Evolutionary conservation across 345 rosid species (phyloP).

Genomic region (Xanthoceras sorbifolium): DNA sequence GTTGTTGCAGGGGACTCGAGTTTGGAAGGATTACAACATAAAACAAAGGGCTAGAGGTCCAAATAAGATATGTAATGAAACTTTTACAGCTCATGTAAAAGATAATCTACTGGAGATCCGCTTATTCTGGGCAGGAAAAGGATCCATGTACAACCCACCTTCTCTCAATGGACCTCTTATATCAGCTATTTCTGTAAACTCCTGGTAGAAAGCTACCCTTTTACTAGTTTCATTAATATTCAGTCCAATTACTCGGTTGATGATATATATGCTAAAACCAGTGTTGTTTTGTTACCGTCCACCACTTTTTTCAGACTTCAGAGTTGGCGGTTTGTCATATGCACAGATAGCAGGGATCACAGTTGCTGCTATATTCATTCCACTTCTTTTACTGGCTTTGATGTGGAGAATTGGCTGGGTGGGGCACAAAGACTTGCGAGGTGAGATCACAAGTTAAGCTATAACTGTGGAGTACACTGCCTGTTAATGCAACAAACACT

Average conservation of each 20-base stretch:
- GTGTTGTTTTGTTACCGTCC: neutral
- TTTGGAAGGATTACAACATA: constrained; percentile 14
- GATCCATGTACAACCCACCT: neutral
- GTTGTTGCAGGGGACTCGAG: constrained; percentile 7
- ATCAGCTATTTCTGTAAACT: constrained; percentile 24
- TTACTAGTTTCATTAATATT: neutral
- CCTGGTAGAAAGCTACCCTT: neutral
- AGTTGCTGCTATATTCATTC: neutral
- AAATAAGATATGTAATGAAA: neutral
- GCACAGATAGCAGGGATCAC: neutral
- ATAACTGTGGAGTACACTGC: neutral
- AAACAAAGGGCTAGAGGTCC: neutral
- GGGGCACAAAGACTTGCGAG: constrained; percentile 13
- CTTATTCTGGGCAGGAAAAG: constrained; percentile 28
- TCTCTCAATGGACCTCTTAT: constrained; percentile 22
- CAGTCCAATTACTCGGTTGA: neutral
- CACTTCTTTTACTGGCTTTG: constrained; percentile 15
- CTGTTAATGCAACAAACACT: neutral
- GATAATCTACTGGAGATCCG: neutral
- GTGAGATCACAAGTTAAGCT: constrained; percentile 3
- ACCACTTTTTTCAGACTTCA: constrained; percentile 5
- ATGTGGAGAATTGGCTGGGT: constrained; percentile 25
- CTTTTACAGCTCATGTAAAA: neutral
- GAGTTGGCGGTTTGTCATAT: neutral
- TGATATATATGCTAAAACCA: neutral